Base-by-base conservation (phyloP, 108 stramenopile genomes). In the Conticribra guillardii region DNA sequence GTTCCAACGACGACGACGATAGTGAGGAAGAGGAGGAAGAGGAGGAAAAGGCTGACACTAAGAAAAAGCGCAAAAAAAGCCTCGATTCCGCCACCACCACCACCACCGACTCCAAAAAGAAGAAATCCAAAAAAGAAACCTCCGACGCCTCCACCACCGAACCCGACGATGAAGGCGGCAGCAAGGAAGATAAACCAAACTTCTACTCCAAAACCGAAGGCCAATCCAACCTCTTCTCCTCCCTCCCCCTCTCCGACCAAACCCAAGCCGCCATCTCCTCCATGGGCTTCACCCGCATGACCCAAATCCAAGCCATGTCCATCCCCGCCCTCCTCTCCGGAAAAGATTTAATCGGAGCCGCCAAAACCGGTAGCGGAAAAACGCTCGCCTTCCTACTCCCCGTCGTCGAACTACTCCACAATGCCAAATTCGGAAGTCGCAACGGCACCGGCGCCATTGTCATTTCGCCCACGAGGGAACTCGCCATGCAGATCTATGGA, bases 401-500 rank as follows among this genome's bases (percentile, higher is more conserved):
- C 15, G 85, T 87, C 15, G 74, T 99, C 17, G 99, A 99, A 82
- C 57, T 99, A 19, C 84, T 98, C 31, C 82, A 93, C 68, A 86
- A 96, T 72, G 87, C 95, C 54, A 91, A 92, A 75, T 99, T 97
- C 74, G 80, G 84, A 28, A 70, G 84, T 31, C 71, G 97, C 24
- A 97, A 97, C 60, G 98, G 99, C 51, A 97, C 97, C 24, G 98
- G 97, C 19, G 98, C 93, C 54, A 89, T 99, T 58, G 86, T 99
- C 54, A 96, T 99, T 71, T 84, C 93, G 28, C 99, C 99, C 31
- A 99, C 99, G 2, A 71, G 99, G 11, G 98, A 99, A 83, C 79
- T 99, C 67, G 93, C 96, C 45, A 93, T 99, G 87, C 98, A 99
- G 82, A 99, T 96, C 71, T 99, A 98, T 74, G 97, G 98, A 7